Conservation (phyloP, 257 asterid genomes). For the Fraxinus quadrangulata region DNA sequence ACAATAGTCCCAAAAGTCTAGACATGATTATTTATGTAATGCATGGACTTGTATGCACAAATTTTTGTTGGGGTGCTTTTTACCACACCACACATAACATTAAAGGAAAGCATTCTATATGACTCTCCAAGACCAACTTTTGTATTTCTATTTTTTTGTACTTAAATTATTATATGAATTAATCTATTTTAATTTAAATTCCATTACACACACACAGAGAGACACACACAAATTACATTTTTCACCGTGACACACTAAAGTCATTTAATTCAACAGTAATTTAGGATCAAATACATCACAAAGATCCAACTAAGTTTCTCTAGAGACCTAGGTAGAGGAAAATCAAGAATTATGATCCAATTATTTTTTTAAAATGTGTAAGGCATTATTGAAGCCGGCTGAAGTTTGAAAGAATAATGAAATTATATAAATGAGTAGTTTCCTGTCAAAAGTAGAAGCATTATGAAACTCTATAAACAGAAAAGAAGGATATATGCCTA, state of each 20-base stretch:
- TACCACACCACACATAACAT: no score
- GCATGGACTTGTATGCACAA: no score
- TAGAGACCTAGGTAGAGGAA: no score
- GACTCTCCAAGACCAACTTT: neutral
- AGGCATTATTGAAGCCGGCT: conserved; percentile 7
- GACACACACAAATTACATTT: neutral
- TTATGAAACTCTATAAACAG: conserved; percentile 20
- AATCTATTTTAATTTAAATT: neutral
- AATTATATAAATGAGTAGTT: conserved; percentile 2
- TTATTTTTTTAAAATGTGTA: neutral
- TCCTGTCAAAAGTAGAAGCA: conserved; percentile 22
- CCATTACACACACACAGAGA: neutral
- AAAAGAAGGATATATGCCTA: conserved; percentile 48
- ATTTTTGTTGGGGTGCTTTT: no score
- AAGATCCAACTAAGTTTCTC: no score
- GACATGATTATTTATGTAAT: no score
- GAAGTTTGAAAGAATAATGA: neutral
- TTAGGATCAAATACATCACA: no score
- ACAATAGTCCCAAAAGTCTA: no score
- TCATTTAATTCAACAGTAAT: no score
- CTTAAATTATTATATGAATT: conserved; percentile 1
- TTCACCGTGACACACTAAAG: neutral
- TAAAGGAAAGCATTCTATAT: neutral
- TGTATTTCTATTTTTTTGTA: neutral
- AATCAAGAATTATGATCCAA: neutral